Conservation (phyloP, 371 early-diverging fungal species). For the Conidiobolus coronatus region DNA sequence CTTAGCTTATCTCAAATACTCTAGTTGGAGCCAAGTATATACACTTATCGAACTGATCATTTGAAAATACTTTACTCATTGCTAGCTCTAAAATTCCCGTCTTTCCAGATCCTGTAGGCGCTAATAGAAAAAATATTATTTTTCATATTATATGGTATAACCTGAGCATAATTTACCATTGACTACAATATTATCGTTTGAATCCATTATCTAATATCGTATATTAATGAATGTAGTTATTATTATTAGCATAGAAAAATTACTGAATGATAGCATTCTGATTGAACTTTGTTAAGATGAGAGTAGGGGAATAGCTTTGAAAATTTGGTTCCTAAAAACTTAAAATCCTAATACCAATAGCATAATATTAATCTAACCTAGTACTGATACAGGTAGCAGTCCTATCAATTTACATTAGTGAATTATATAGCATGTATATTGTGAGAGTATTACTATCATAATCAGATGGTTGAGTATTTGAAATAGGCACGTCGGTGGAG, state of each 20-base stretch:
- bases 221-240: too few species aligned
- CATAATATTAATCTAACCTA: too few species aligned
- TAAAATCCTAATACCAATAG: background rate
- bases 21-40: slow-evolving; percentile 78
- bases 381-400: too few species aligned
- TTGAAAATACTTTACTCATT: slow-evolving; percentile 10
- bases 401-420: too few species aligned
- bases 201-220: slow-evolving; percentile 9
- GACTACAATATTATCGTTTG: slow-evolving; percentile 28
- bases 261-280: slow-evolving; percentile 27
- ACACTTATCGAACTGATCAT: slow-evolving; percentile 14
- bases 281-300: slow-evolving; percentile 35
- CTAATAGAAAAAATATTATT: slow-evolving; percentile 11
- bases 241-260: too few species aligned
- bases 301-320: slow-evolving; percentile 15
- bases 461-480: too few species aligned
- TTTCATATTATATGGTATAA: background rate
- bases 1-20: slow-evolving; percentile 9
- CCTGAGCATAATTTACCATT: too few species aligned
- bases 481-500: too few species aligned
- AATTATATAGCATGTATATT: too few species aligned
- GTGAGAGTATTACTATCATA: too few species aligned
- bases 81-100: slow-evolving; percentile 49
- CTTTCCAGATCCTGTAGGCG: slow-evolving; percentile 80
- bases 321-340: slow-evolving; percentile 11